Evolutionary conservation across 805 yeast genomes (phyloP), one percentile per base, ranked within the genome.

Genomic region (Tetrapisispora phaffii): DNA sequence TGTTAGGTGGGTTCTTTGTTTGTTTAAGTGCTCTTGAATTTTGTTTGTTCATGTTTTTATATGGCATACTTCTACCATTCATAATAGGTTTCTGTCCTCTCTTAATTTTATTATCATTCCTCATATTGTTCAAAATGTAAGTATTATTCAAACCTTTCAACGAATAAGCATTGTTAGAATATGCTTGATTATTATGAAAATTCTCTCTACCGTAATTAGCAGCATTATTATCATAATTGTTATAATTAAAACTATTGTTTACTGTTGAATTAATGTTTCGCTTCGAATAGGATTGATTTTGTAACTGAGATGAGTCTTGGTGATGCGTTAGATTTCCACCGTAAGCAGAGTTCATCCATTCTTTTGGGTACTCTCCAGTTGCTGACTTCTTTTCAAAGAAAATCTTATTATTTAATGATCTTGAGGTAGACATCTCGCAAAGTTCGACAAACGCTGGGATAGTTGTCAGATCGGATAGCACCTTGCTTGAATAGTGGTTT

Each of bases 361-460:
- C 22, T 15, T 41, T 41, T 8, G 12, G 13, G 21, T 28, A 20
- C 1, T 19, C 33, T 4, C 16, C 15, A 41, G 29, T 29, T 4
- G n/a, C 26, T 3, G 34, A 13, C n/a, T 28, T 35, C 6, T 20
- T 16, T 13, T 42, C 23, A 32, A 42, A 35, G 17, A 26, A 42
- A 8, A 31, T 36, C 37, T 42, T 42, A 31, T 42, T 42, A 23
- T 42, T 35, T 19, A 42, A 31, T 13, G 41, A 29, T 29, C 45
- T 35, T 1, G 36, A 15, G 4, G 36, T 21, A 4, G 41, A 36
- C 45, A 42, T 42, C 23, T 22, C 13, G 31, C 12, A 12, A 9
- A 28, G 10, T 28, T 12, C 12, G 13, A 28, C 13, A 12, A 12
- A 28, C 12, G 12, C 31, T 28, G 13, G 13, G 31, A 28, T n/a